Conservation (phyloP, 768 basidiomycete species). For the Dioszegia hungarica region DNA sequence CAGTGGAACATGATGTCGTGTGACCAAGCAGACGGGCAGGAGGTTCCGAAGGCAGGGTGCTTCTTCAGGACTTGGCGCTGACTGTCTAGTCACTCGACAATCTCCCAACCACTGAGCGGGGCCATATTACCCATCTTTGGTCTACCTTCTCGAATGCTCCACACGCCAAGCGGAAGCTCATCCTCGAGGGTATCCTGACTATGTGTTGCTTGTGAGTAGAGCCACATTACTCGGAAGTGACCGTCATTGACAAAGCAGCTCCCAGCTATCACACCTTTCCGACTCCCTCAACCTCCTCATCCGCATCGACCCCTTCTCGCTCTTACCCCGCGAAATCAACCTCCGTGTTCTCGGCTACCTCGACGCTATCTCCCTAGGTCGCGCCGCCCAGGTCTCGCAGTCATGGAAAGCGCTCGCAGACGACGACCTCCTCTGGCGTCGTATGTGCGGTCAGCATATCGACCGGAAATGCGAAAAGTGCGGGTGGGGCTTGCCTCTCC, state of each 20-base stretch:
- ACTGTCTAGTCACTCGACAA: constrained; percentile 75
- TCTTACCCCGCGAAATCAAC: constrained; percentile 83
- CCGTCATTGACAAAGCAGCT: constrained; percentile 48
- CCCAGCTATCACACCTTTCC: constrained; percentile 90
- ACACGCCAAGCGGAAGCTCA: constrained; percentile 82
- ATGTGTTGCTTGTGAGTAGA: constrained; percentile 82
- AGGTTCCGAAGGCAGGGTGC: not conserved
- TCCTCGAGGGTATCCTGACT: constrained; percentile 91
- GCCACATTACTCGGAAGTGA: not conserved
- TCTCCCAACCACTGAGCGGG: constrained; percentile 75
- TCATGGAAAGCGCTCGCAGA: constrained; percentile 85
- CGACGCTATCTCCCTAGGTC: constrained; percentile 86
- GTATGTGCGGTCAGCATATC: constrained; percentile 97
- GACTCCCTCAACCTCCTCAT: constrained; percentile 88
- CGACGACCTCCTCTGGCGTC: constrained; percentile 90
- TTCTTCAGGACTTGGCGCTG: too few relatives aligned
- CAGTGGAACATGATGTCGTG: not conserved
- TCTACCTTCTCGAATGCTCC: constrained; percentile 93
- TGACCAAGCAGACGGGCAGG: not conserved
- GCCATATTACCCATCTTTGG: constrained; percentile 88
- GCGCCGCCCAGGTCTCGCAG: constrained; percentile 82
- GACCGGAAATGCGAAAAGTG: constrained; percentile 94
- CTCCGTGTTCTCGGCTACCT: constrained; percentile 82
- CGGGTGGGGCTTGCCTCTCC: constrained; percentile 90
- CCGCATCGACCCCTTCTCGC: constrained; percentile 86